A percentile compares a stretch with the other conserved stretches of the same genome.
Conservation (phyloP, 768 basidiomycete genomes). For the Pulveroboletus sp. region DNA sequence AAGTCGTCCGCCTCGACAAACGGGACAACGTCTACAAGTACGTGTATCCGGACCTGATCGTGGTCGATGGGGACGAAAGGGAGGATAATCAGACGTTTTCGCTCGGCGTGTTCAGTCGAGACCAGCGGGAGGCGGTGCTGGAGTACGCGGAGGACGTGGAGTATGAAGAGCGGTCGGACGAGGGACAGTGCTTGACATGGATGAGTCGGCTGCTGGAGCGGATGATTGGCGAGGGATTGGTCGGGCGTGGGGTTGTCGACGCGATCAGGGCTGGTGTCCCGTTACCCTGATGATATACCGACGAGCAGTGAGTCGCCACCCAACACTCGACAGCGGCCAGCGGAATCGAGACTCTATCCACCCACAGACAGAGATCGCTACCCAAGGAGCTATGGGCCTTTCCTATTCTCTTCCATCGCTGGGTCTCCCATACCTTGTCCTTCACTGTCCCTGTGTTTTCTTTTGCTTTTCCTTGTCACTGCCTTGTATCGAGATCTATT, state of each 20-base stretch:
- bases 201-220: constrained; percentile 17
- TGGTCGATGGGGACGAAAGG: constrained; percentile 15
- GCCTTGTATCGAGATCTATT: background rate
- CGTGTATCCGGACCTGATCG: constrained; percentile 27
- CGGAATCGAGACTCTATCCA: constrained; percentile 1
- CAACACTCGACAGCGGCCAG: background rate
- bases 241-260: constrained; percentile 7
- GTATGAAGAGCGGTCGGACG: constrained; percentile 4
- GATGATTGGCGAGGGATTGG: constrained; percentile 13
- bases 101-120: constrained; percentile 17
- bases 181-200: constrained; percentile 13
- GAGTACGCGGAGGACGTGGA: constrained; percentile 25
- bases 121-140: constrained; percentile 25
- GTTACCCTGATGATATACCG: background rate
- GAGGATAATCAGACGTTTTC: constrained; percentile 8
- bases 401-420: background rate
- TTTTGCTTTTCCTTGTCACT: background rate
- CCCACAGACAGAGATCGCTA: background rate
- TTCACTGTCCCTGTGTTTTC: background rate
- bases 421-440: background rate
- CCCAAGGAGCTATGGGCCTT: too few relatives aligned
- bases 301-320: constrained; percentile 1
- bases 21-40: constrained; percentile 13
- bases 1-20: constrained; percentile 22
- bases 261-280: constrained; percentile 10